Evolutionary conservation across 371 early-diverging fungal genomes (phyloP), one percentile per base, ranked within the genome.

Genomic region (Mucor racemosus): DNA sequence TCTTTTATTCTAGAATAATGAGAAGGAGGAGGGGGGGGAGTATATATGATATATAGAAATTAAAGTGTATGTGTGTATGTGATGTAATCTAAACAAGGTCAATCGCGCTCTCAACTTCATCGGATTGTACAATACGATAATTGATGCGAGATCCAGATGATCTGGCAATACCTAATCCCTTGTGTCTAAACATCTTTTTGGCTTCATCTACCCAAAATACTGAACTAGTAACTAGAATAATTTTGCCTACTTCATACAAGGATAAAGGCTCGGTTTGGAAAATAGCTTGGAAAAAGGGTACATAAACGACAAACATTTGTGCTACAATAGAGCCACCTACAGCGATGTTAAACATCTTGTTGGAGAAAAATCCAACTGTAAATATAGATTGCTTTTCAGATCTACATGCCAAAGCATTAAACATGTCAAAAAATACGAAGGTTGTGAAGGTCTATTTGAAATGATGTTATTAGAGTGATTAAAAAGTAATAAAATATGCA

Each of bases 381-480:
- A 92, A 90, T 50, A 95, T 86, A 1, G 97, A 95, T 63, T 93
- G 90, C 65, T 89, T 89, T 36, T 85, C 86, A 6, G 97, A 96
- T 35, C 97, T 90, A 74, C 97, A 98, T 6, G 94, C 86, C 55
- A 96, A 76, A 5, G 96, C 93, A 71, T 98, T 98, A 81, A 95
- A 96, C 91, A 97, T 92, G 74, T 96, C 97, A 73, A 94, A 97
- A 66, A 97, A 88, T 39, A 98, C 97, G 82, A 98, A 96, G 33
- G 93, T 91, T 6, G 98, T 97, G 73, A 98, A 98, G 0, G 98
- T 97, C 93, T 88, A 78, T n/a, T 61, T 13, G 40, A 13, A 26
- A 66, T 26, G 26, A 26, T 26, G 26, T 26, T 3, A 26, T 26
- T 26, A 26, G 3, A 26, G 3, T 26, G 26, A 1, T 26, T 26